These are phyloP conservation scores for Termitomyces sp. DNA, from an alignment of 768 basidiomycete genomes.

Conservation along the genomic window DNA sequence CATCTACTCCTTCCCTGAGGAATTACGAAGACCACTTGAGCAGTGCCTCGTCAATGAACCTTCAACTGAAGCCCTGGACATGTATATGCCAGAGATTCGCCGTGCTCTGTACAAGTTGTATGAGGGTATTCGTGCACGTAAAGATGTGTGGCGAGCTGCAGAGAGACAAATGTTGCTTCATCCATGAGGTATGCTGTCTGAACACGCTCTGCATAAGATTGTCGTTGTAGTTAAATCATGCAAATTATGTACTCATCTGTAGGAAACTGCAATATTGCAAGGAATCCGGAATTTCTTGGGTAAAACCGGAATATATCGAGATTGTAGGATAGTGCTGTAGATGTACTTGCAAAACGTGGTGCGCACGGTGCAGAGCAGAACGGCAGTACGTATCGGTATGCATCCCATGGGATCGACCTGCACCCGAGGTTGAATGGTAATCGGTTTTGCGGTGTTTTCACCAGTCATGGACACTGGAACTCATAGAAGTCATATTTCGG, in stretches of 20 bases:
- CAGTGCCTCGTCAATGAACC: conserved; percentile 72
- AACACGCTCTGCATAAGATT: background rate
- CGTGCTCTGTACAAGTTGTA: conserved; percentile 78
- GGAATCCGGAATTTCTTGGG: background rate
- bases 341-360: too few species aligned
- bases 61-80: conserved; percentile 62
- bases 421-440: too few species aligned
- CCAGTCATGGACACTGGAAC: too few species aligned
- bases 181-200: background rate
- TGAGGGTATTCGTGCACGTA: conserved; percentile 78
- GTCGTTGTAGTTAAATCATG: background rate
- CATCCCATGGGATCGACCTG: too few species aligned
- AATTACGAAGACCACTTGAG: conserved; percentile 68
- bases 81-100: conserved; percentile 78
- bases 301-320: background rate
- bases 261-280: too few species aligned
- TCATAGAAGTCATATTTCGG: too few species aligned
- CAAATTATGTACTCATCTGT: background rate
- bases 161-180: conserved; percentile 7
- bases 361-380: too few species aligned
- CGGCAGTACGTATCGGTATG: too few species aligned
- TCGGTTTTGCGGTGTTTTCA: too few species aligned
- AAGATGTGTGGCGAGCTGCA: conserved; percentile 40
- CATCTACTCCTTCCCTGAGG: conserved; percentile 56
- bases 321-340: too few species aligned